phyloP scores from a whole-genome alignment of 805 yeast genomes.

The Suhomyces sp. region DNA sequence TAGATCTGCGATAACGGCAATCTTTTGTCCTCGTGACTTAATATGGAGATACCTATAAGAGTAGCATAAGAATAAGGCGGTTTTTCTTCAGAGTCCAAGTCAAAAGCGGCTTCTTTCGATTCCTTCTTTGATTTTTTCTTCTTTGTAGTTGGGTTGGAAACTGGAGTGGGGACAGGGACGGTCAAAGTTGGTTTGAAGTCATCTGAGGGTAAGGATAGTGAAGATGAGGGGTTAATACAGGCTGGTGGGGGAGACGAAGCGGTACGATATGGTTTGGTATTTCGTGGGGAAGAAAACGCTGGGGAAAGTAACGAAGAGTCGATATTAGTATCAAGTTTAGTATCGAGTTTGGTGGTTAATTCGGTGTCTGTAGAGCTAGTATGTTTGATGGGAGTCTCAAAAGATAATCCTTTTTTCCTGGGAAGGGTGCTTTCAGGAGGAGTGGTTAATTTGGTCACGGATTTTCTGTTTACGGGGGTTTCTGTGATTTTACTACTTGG shows the following conservation, averaged over 20 bases:
- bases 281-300: constrained; percentile 50
- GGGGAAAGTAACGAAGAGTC: constrained; percentile 32
- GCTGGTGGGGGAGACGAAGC: constrained; percentile 14
- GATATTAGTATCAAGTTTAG: background rate
- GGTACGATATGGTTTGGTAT: background rate
- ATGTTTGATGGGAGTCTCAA: constrained; percentile 15
- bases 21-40: constrained; percentile 61
- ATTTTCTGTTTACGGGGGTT: constrained; percentile 22
- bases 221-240: constrained; percentile 12
- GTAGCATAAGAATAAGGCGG: constrained; percentile 96
- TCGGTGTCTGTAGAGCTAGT: background rate
- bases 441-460: constrained; percentile 29
- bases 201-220: constrained; percentile 4
- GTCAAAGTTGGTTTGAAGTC: constrained; percentile 8
- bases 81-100: constrained; percentile 58
- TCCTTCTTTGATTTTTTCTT: constrained; percentile 29
- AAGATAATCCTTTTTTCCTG: constrained; percentile 12
- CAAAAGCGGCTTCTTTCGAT: constrained; percentile 32
- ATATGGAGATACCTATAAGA: constrained; percentile 87
- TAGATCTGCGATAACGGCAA: constrained; percentile 66
- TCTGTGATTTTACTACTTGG: constrained; percentile 13
- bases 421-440: constrained; percentile 31
- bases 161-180: constrained; percentile 1
- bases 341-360: background rate
- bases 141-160: constrained; percentile 7